Evolutionary conservation across 257 asterid species (phyloP).

Genomic region (Ophiorrhiza pumila): DNA sequence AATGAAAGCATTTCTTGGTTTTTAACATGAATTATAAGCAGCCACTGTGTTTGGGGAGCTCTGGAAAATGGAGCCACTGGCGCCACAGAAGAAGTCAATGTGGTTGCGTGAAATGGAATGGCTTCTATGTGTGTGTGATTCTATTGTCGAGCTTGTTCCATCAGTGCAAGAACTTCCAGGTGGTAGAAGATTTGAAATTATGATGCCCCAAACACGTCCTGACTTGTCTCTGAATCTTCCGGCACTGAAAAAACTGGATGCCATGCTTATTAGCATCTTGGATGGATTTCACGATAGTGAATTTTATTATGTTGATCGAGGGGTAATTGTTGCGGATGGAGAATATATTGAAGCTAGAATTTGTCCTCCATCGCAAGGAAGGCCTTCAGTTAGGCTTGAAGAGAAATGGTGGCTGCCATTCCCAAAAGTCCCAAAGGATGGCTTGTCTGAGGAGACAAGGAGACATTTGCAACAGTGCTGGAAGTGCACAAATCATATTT

Average conservation of each 20-base stretch:
- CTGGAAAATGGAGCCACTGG: conserved; percentile 82
- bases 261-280: conserved; percentile 61
- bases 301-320: conserved; percentile 72
- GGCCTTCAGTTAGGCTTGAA: conserved; percentile 63
- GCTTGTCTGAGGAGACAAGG: conserved; percentile 61
- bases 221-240: conserved; percentile 80
- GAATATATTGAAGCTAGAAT: conserved; percentile 41
- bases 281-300: conserved; percentile 74
- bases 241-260: conserved; percentile 79
- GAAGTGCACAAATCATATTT: conserved; percentile 81
- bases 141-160: conserved; percentile 87
- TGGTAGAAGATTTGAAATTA: conserved; percentile 71
- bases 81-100: conserved; percentile 51
- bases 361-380: conserved; percentile 35
- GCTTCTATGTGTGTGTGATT: conserved; percentile 87
- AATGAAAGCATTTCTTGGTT: conserved; percentile 7
- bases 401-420: conserved; percentile 96
- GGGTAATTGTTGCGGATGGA: conserved; percentile 52
- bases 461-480: conserved; percentile 62
- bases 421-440: conserved; percentile 75
- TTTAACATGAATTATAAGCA: conserved; percentile 21
- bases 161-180: conserved; percentile 74
- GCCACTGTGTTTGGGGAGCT: conserved; percentile 85
- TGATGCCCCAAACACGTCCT: conserved; percentile 76
- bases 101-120: conserved; percentile 91